Evolutionary conservation across 768 basidiomycete genomes (phyloP).

Genomic region (Phylloporus scabripes): DNA sequence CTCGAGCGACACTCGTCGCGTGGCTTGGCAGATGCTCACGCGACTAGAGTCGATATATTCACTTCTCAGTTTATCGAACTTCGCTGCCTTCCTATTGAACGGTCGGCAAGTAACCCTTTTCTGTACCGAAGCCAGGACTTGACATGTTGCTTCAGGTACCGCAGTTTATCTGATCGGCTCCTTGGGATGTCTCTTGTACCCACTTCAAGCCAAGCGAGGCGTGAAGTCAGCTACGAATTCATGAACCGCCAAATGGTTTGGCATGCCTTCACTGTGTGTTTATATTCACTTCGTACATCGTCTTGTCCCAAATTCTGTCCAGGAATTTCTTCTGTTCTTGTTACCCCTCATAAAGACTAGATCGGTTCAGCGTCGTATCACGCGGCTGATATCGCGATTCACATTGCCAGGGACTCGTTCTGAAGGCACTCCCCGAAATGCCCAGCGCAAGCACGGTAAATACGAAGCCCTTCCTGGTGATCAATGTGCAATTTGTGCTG

Average conservation of each 20-base stretch:
- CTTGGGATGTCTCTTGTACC: conserved; percentile 72
- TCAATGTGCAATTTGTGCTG: conserved; percentile 89
- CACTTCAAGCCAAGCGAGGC: conserved; percentile 57
- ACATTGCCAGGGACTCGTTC: conserved; percentile 28
- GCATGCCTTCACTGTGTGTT: conserved; percentile 91
- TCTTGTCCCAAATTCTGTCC: conserved; percentile 5
- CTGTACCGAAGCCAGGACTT: background rate
- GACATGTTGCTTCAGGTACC: conserved; percentile 54
- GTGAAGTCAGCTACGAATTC: conserved; percentile 95
- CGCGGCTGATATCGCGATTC: conserved; percentile 29
- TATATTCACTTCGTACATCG: background rate
- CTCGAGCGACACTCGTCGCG: conserved; percentile 65
- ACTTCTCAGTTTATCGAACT: conserved; percentile 63
- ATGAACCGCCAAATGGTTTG: conserved; percentile 99
- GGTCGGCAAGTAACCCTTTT: conserved; percentile 56
- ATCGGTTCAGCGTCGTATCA: conserved; percentile 53
- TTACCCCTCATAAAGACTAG: conserved; percentile 78
- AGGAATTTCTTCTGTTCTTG: conserved; percentile 95
- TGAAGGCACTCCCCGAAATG: conserved; percentile 9
- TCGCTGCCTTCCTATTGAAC: conserved; percentile 78
- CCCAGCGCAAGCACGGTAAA: conserved; percentile 42
- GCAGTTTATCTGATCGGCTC: conserved; percentile 76
- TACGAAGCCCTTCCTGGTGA: conserved; percentile 63
- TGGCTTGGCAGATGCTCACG: conserved; percentile 65
- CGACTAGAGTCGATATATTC: conserved; percentile 64